Percentiles rank a stretch among this genome's conserved stretches.
These are phyloP conservation scores for Debaryomyces tyrocola DNA, from an alignment of 805 yeast genomes.

Conservation along the genomic window DNA sequence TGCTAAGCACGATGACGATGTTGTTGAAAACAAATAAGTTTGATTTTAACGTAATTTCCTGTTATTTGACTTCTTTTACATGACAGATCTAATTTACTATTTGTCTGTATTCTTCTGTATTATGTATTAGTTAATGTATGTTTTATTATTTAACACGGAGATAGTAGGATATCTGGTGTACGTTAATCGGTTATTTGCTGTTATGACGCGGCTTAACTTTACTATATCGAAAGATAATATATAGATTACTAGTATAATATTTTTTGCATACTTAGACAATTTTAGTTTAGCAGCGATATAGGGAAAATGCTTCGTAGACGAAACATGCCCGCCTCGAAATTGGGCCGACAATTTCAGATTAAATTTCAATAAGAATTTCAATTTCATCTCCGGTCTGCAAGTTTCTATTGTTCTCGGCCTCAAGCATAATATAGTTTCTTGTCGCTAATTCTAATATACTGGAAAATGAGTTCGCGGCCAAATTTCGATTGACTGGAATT, in stretches of 20 bases:
- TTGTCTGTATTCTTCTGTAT: slow-evolving; percentile 4
- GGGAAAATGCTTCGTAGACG: no score
- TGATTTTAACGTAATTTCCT: background rate
- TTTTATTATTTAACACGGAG: background rate
- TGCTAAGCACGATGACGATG: slow-evolving; percentile 43
- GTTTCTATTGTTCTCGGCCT: slow-evolving; percentile 1
- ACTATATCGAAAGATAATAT: no score
- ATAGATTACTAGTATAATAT: no score
- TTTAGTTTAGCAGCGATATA: no score
- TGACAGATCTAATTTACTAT: slow-evolving; percentile 1
- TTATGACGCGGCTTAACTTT: no score
- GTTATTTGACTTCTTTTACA: slow-evolving; percentile 1
- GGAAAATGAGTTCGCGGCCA: slow-evolving; percentile 29
- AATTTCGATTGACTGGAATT: slow-evolving; percentile 14
- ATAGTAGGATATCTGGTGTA: no score
- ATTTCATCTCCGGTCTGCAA: slow-evolving; percentile 5
- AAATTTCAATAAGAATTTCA: slow-evolving; percentile 2
- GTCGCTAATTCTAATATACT: slow-evolving; percentile 27
- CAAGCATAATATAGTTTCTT: slow-evolving; percentile 10
- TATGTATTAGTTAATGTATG: slow-evolving; percentile 3
- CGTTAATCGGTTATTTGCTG: no score
- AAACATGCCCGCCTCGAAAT: no score
- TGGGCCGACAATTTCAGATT: background rate
- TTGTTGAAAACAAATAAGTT: slow-evolving; percentile 8
- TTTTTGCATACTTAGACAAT: no score